A percentile compares a stretch with the other conserved stretches of the same genome.
Evolutionary conservation across 192 early-diverging fungal genomes (phyloP).

Genomic region (Linnemannia hyalina): DNA sequence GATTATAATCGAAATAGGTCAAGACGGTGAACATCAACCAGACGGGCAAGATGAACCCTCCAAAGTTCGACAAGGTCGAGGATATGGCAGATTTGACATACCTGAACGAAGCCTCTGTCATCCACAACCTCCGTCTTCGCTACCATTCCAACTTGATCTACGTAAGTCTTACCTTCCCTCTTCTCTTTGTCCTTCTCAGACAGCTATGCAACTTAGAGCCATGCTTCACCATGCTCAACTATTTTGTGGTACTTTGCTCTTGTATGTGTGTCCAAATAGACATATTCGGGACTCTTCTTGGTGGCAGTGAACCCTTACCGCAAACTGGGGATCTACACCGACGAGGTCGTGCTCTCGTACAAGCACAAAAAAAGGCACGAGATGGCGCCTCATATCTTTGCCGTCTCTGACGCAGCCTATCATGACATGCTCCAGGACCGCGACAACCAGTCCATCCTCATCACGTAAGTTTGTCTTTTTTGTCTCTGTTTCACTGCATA

Average conservation of each 20-base stretch:
- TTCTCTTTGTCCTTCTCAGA: not conserved
- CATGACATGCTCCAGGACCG: constrained; percentile 94
- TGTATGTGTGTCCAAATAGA: constrained; percentile 62
- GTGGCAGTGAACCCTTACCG: constrained; percentile 99
- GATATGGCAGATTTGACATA: constrained; percentile 99
- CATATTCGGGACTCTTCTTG: constrained; percentile 99
- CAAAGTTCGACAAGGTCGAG: constrained; percentile 98
- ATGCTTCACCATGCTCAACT: not conserved
- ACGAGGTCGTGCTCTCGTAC: constrained; percentile 80
- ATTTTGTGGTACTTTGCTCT: not conserved
- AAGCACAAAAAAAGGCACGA: constrained; percentile 80
- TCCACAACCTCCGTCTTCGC: constrained; percentile 95
- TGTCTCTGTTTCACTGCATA: not conserved
- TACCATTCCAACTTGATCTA: constrained; percentile 95
- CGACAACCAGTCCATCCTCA: constrained; percentile 97
- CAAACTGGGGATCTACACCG: constrained; percentile 90
- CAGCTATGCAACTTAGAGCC: not conserved
- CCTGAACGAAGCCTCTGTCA: constrained; percentile 97
- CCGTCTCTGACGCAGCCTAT: constrained; percentile 93
- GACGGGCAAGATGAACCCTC: constrained; percentile 98
- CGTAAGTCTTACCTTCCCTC: constrained; percentile 62
- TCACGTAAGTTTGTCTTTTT: constrained; percentile 77
- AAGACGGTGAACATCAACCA: constrained; percentile 81
- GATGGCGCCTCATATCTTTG: constrained; percentile 90
- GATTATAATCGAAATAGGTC: constrained; percentile 59